Conservation (phyloP, 495 filamentous ascomycete species). For the Lasiosphaeria miniovina region DNA sequence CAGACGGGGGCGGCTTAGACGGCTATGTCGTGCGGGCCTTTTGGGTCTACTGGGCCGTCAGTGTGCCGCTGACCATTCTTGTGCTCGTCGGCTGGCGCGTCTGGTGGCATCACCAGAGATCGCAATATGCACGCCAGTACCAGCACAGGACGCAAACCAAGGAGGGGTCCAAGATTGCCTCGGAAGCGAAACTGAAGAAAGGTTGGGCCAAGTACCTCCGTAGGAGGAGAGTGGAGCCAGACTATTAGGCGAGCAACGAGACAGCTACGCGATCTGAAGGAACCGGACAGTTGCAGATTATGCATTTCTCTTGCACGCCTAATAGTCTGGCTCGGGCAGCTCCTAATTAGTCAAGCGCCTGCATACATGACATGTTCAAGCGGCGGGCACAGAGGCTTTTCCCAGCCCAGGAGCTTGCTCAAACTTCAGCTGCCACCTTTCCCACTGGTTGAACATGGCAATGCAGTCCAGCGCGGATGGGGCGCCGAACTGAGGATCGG, state of each 20-base stretch:
- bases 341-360: too few relatives aligned
- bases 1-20: background rate
- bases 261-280: too few relatives aligned
- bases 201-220: too few relatives aligned
- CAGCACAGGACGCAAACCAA: too few relatives aligned
- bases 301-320: too few relatives aligned
- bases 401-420: constrained; percentile 43
- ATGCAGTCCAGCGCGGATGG: constrained; percentile 49
- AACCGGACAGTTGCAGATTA: too few relatives aligned
- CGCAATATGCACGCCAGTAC: background rate
- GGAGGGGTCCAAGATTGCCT: too few relatives aligned
- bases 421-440: constrained; percentile 48
- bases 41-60: constrained; percentile 9
- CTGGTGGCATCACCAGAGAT: background rate
- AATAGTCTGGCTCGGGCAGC: too few relatives aligned
- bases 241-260: too few relatives aligned
- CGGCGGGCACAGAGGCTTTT: constrained; percentile 7
- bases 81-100: background rate
- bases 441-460: constrained; percentile 49
- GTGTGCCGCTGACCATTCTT: background rate
- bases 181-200: too few relatives aligned
- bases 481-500: constrained; percentile 48
- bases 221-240: too few relatives aligned
- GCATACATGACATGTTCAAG: too few relatives aligned
- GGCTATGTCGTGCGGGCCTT: background rate